Evolutionary conservation across 306 rosid genomes (phyloP).

Genomic region (Clitoria ternatea): DNA sequence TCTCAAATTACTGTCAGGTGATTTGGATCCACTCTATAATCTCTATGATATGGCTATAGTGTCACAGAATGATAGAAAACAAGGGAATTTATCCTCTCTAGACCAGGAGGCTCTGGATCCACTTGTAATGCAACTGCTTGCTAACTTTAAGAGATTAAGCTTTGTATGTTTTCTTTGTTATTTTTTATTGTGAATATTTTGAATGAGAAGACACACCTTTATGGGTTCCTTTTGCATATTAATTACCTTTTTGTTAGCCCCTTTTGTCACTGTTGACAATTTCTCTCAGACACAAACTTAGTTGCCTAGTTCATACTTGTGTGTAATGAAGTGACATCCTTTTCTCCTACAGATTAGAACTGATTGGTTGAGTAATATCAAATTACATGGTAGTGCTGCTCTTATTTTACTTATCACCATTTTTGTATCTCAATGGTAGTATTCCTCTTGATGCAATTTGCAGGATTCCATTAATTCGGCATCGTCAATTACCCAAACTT

Average conservation of each 20-base stretch:
- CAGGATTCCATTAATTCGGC: constrained; percentile 92
- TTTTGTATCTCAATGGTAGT: not conserved
- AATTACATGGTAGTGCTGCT: not conserved
- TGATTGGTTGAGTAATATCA: not conserved
- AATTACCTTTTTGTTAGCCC: not conserved
- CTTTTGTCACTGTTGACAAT: too few species aligned
- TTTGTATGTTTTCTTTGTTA: not conserved
- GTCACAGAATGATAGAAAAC: not conserved
- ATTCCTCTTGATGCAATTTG: constrained; percentile 24
- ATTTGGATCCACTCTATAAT: not conserved
- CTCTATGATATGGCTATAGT: not conserved
- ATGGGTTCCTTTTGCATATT: not conserved
- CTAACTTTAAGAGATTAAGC: not conserved
- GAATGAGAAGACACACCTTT: not conserved
- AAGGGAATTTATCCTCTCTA: not conserved
- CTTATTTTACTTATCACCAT: constrained; percentile 4
- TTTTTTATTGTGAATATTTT: not conserved
- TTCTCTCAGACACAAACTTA: too few species aligned
- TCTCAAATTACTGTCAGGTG: not conserved
- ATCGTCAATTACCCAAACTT: constrained; percentile 73
- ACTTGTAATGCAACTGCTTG: not conserved
- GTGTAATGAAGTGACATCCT: not conserved
- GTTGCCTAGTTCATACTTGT: not conserved
- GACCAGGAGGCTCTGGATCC: constrained; percentile 2
- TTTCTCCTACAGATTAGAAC: not conserved